Evolutionary conservation across 2,329 filamentous ascomycete species (phyloP).

Genomic region (Pseudocercospora fuligena): DNA sequence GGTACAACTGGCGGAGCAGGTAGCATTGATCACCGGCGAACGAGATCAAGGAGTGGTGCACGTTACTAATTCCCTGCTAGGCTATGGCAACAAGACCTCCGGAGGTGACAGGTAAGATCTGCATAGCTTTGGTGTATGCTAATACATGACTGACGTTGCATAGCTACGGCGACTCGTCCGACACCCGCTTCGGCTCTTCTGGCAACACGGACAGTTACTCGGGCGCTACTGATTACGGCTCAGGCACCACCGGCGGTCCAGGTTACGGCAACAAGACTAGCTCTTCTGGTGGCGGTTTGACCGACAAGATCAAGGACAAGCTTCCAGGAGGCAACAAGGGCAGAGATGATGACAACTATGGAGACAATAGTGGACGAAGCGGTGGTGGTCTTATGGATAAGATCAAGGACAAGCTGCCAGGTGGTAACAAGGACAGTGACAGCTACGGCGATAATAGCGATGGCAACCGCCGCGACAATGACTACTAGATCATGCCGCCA

Average conservation of each 20-base stretch:
- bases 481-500: constrained; percentile 8
- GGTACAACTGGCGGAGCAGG: constrained; percentile 24
- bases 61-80: background rate
- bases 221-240: constrained; percentile 7
- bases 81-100: constrained; percentile 19
- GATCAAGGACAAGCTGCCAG: constrained; percentile 19
- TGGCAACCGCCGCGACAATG: constrained; percentile 11
- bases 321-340: constrained; percentile 12
- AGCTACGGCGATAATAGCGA: constrained; percentile 15
- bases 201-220: constrained; percentile 13
- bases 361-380: constrained; percentile 6
- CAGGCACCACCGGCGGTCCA: constrained; percentile 15
- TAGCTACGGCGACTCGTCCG: constrained; percentile 12
- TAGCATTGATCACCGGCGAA: background rate
- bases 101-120: background rate
- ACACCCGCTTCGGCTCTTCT: constrained; percentile 11
- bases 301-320: constrained; percentile 55
- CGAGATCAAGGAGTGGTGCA: background rate
- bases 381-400: constrained; percentile 21
- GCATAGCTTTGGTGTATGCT: no score
- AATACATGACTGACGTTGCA: background rate
- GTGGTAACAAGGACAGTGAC: constrained; percentile 15
- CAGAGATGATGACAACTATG: constrained; percentile 15
- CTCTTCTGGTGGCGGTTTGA: constrained; percentile 12
- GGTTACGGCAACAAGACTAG: constrained; percentile 17